Conservation (phyloP, 2,329 filamentous ascomycete genomes). For the Waltergamsia citrina region DNA sequence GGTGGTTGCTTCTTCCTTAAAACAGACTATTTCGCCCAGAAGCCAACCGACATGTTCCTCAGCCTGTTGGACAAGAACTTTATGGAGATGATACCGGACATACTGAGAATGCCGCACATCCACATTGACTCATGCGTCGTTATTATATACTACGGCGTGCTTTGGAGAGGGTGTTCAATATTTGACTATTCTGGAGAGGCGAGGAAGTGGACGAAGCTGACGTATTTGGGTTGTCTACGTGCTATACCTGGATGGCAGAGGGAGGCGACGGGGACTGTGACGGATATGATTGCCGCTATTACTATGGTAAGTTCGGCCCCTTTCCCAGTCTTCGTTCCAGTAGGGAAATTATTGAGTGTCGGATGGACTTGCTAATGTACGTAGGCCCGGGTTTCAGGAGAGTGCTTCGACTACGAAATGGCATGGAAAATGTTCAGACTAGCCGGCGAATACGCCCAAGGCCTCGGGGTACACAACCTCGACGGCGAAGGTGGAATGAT, state of each 20-base stretch:
- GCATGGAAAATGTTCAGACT: slow-evolving; percentile 18
- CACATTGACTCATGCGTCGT: slow-evolving; percentile 18
- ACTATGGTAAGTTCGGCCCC: slow-evolving; percentile 12
- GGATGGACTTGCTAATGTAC: no score
- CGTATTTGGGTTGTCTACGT: slow-evolving; percentile 17
- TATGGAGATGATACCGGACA: slow-evolving; percentile 18
- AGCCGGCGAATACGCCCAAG: slow-evolving; percentile 18
- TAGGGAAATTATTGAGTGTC: no score
- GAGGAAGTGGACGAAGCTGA: background rate
- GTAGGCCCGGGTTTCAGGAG: slow-evolving; percentile 14
- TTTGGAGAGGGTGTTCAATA: slow-evolving; percentile 14
- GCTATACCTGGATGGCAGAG: slow-evolving; percentile 17
- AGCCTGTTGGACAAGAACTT: slow-evolving; percentile 14
- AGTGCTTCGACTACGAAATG: slow-evolving; percentile 20
- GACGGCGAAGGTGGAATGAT: slow-evolving; percentile 12
- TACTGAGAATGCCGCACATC: slow-evolving; percentile 16
- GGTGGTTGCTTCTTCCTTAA: no score
- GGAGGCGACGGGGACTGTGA: slow-evolving; percentile 18
- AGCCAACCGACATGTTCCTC: slow-evolving; percentile 17
- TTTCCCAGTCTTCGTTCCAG: no score
- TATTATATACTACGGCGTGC: slow-evolving; percentile 18
- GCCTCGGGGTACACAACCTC: slow-evolving; percentile 18
- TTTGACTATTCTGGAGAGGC: background rate
- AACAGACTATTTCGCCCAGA: slow-evolving; percentile 17
- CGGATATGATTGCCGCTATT: slow-evolving; percentile 18